A percentile compares a stretch with the other conserved stretches of the same genome.
Evolutionary conservation across 768 basidiomycete species (phyloP).

Genomic region (Suillus spraguei): DNA sequence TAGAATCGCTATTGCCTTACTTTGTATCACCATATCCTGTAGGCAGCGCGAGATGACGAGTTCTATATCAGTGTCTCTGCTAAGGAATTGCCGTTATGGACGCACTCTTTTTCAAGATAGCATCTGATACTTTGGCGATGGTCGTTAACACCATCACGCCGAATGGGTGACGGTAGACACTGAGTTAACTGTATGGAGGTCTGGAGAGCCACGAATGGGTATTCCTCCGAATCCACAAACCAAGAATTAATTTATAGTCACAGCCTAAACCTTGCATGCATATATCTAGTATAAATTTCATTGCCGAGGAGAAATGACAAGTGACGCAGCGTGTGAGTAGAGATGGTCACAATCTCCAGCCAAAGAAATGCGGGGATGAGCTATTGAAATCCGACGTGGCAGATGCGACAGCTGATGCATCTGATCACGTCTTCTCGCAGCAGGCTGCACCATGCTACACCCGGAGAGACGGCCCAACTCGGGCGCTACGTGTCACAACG

Average conservation of each 20-base stretch:
- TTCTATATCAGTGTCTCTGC: neutral
- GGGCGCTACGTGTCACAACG: neutral
- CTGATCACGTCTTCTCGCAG: neutral
- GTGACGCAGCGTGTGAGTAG: neutral
- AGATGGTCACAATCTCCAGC: neutral
- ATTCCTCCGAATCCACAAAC: neutral
- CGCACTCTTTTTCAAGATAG: slow-evolving; percentile 20
- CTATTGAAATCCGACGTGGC: slow-evolving; percentile 3
- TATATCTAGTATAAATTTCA: neutral
- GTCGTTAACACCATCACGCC: slow-evolving; percentile 16
- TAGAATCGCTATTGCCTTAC: slow-evolving; percentile 23
- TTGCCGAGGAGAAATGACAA: neutral
- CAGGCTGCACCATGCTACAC: neutral
- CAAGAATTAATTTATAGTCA: neutral
- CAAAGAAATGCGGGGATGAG: neutral
- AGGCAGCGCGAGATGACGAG: slow-evolving; percentile 12
- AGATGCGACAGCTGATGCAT: neutral
- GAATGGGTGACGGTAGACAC: neutral
- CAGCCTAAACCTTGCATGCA: neutral
- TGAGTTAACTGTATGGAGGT: neutral
- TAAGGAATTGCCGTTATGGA: neutral
- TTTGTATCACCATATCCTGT: slow-evolving; percentile 21
- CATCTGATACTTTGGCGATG: neutral
- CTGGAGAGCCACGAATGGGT: neutral
- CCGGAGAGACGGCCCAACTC: neutral